These are phyloP conservation scores for Colletotrichum siamense DNA, from an alignment of 2,329 filamentous ascomycete species.

Conservation along the genomic window DNA sequence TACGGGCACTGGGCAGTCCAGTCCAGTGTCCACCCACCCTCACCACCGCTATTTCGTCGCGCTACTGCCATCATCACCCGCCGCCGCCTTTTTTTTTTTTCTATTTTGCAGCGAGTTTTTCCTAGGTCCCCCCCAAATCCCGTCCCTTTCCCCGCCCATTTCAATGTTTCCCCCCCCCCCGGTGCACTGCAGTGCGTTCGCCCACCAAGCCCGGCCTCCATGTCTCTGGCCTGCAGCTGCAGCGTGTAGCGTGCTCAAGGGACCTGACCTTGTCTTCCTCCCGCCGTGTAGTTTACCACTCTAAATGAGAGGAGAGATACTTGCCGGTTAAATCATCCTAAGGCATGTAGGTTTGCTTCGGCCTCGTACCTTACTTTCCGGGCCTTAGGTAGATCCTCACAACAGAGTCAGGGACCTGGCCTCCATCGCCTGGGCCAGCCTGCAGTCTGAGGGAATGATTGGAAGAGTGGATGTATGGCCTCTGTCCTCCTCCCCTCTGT, in stretches of 20 bases:
- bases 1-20: background rate
- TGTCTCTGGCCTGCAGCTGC: background rate
- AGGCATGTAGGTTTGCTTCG: background rate
- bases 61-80: background rate
- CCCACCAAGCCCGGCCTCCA: background rate
- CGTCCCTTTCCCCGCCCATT: background rate
- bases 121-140: background rate
- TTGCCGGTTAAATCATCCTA: background rate
- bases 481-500: background rate
- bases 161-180: background rate
- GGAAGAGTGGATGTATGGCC: background rate
- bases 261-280: background rate
- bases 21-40: background rate
- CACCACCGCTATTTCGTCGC: conserved; percentile 9
- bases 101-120: background rate
- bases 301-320: background rate
- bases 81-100: conserved; percentile 2
- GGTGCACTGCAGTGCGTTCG: background rate
- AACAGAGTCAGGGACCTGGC: background rate
- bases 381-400: background rate
- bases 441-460: background rate
- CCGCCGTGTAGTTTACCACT: background rate
- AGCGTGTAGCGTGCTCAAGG: background rate
- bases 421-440: background rate
- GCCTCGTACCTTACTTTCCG: background rate